Evolutionary conservation across 805 yeast genomes (phyloP), one percentile per base, ranked within the genome.

Genomic region (Candida gorgasii): DNA sequence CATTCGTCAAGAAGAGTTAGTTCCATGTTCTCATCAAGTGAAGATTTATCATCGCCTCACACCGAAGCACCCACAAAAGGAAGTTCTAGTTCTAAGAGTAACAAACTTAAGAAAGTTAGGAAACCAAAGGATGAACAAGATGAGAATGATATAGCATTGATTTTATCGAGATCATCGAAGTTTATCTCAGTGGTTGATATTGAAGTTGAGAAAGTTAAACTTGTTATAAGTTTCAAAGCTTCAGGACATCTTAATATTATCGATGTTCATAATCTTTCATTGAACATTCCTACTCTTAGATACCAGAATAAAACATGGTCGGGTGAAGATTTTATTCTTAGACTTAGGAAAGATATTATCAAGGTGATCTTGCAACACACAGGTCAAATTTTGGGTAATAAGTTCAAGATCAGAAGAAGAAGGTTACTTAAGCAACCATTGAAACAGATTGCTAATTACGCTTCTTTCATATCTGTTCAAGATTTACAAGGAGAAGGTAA

Each of bases 321-420:
- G 1, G 68, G 78, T 37, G 67, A 80, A 41, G 97, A 90, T 50
- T 63, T 90, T 31, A 69, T 83, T 2, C 55, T 75, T 52, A 72
- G 77, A 22, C 55, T 90, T 42, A 82, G 83, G 57, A 84, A 79
- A 54, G 81, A 80, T 27, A 54, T 84, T n/a, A 62, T 81, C 28
- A 80, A 75, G 55, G 69, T 82, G 1, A 61, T 84, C 15, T 51
- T 84, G 41, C 70, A 69, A 35, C 89, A 85, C 52, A 75, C 90
- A 0, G 97, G 96, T 3, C 80, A 83, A 44, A 77, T 92, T 39
- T 57, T 90, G 26, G 82, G 85, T n/a, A 88, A 88, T 57, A 89
- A 87, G 62, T 65, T 92, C 44, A 73, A 68, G 49, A 33, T 46
- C 8, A 68, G 64, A 28, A 76, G 69, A 51, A 54, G 64, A 39